phyloP scores from a whole-genome alignment of 495 filamentous ascomycete genomes.

The Cercophora sp. region DNA sequence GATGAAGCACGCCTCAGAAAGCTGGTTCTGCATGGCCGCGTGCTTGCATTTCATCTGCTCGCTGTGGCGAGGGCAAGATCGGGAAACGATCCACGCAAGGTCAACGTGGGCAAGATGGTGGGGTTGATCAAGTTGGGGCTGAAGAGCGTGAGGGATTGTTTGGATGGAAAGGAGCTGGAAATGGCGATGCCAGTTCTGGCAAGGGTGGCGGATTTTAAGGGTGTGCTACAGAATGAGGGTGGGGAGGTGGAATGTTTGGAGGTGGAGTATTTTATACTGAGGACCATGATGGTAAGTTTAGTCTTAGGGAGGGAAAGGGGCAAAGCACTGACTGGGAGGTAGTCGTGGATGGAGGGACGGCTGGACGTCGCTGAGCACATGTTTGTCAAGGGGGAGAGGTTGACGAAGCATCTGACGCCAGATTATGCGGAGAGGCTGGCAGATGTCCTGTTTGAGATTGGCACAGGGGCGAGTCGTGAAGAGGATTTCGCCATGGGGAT shows the following conservation, averaged over 20 bases:
- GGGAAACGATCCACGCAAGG: too few species aligned
- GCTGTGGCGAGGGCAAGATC: conserved; percentile 49
- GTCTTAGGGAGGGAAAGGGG: neutral
- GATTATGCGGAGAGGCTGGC: conserved; percentile 59
- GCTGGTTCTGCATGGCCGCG: conserved; percentile 45
- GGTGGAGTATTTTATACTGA: conserved; percentile 65
- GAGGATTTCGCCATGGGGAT: conserved; percentile 52
- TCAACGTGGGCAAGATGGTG: too few species aligned
- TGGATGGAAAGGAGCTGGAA: conserved; percentile 57
- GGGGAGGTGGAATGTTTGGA: conserved; percentile 40
- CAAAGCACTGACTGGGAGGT: conserved; percentile 10
- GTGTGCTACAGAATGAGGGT: conserved; percentile 45
- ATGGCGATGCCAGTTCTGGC: conserved; percentile 57
- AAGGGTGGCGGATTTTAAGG: conserved; percentile 60
- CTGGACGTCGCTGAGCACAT: conserved; percentile 75
- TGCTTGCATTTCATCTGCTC: conserved; percentile 68
- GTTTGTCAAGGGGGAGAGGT: conserved; percentile 54
- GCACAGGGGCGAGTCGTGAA: conserved; percentile 52
- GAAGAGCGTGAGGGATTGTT: conserved; percentile 60
- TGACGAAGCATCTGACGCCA: conserved; percentile 41
- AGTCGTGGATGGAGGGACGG: conserved; percentile 70
- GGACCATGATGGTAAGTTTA: conserved; percentile 61
- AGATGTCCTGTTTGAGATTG: conserved; percentile 70
- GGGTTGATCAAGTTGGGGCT: conserved; percentile 63
- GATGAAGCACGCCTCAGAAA: conserved; percentile 9